Base-by-base conservation (phyloP, 768 basidiomycete species). In the Serpula lacrymans region DNA sequence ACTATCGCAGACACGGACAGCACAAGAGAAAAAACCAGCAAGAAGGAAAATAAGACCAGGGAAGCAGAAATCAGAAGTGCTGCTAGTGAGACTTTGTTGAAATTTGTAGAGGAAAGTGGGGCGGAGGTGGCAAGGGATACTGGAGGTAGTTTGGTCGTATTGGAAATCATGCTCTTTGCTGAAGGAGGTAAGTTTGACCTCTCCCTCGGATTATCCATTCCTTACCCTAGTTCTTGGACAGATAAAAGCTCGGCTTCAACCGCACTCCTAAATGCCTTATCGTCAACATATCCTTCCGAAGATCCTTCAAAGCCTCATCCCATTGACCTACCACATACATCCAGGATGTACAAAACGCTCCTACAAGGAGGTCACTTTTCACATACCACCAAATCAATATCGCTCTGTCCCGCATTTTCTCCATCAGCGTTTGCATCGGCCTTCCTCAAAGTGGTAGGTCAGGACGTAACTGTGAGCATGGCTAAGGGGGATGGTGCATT, bases 311-410 rank as follows among this genome's bases (percentile, higher is more conserved):
- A 57, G 9, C 71, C 75, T 0, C 88, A 92, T 60, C 74, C 77
- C 12, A 84, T 94, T 43, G 84, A 94, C 53, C 72, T 92, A 10
- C 78, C 90, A 1, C 89, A 91, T 51, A 77, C 84, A 1, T 84
- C 88, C 3, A 75, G 93, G 28, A 55, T 93, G 35, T 94, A 90
- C 74, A 96, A 96, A 59, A 81, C 80, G 5, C 78, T 96, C 5
- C 71, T 96, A 1, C 90, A 94, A 56, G 93, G 93, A 5, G 93
- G 93, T 0, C 91, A 94, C 57, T 96, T 82, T 63, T 81, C 79
- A 45, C 82, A 80, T 23, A 58, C 73, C 0, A 74, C 78, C 2
- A 71, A 72, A 16, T 46, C 72, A 2, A 67, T 94, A 26, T 72
- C 75, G 23, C 71, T 60, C 6, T 68, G 75, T 2, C 51, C 72